Evolutionary conservation across 139 green algal species (phyloP).

Genomic region (Chlorella sp.): DNA sequence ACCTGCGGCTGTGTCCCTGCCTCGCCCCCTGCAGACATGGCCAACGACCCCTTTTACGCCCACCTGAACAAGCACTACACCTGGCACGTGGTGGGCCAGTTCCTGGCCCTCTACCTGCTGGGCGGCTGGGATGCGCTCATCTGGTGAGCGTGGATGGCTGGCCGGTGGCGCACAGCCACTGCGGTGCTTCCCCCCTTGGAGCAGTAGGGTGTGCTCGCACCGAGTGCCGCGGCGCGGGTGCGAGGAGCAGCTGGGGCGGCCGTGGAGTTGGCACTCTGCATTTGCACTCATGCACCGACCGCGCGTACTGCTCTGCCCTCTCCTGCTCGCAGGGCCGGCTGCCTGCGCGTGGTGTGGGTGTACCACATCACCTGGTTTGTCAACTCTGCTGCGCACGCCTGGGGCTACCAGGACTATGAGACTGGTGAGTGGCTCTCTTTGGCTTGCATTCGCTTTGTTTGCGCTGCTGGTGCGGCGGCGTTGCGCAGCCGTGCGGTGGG

Average conservation of each 20-base stretch:
- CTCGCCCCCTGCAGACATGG: slow-evolving; percentile 76
- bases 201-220: too few relatives aligned
- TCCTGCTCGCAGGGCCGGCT: slow-evolving; percentile 78
- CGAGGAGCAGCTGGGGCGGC: too few relatives aligned
- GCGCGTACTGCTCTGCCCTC: too few relatives aligned
- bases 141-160: slow-evolving; percentile 54
- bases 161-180: too few relatives aligned
- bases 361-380: slow-evolving; percentile 99
- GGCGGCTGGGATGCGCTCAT: slow-evolving; percentile 92
- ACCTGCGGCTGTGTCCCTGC: too few relatives aligned
- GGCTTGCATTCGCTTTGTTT: too few relatives aligned
- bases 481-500: too few relatives aligned
- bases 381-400: slow-evolving; percentile 96
- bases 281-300: too few relatives aligned
- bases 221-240: too few relatives aligned
- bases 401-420: slow-evolving; percentile 93
- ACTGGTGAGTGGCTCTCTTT: slow-evolving; percentile 63
- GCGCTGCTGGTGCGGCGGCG: too few relatives aligned
- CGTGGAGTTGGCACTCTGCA: too few relatives aligned
- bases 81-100: slow-evolving; percentile 87
- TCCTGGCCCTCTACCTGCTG: slow-evolving; percentile 83
- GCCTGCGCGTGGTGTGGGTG: slow-evolving; percentile 91
- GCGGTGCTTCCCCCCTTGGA: too few relatives aligned
- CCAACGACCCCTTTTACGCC: slow-evolving; percentile 92
- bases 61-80: slow-evolving; percentile 90